Conservation (phyloP, 2,329 filamentous ascomycete genomes). For the Beauveria sp. region DNA sequence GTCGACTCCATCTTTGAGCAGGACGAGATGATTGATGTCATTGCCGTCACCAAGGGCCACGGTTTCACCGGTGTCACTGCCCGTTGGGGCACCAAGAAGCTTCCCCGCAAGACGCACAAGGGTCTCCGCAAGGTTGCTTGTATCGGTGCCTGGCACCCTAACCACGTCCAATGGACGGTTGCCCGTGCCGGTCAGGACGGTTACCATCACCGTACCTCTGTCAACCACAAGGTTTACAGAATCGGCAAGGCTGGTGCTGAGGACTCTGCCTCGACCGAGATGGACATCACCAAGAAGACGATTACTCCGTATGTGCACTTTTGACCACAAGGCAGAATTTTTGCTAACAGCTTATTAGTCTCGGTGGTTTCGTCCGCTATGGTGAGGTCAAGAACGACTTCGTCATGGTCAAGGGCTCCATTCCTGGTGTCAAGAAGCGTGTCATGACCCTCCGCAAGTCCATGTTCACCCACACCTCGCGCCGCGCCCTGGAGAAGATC, state of each 20-base stretch:
- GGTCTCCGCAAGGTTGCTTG: constrained; percentile 99
- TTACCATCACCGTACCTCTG: constrained; percentile 99
- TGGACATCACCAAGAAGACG: constrained; percentile 97
- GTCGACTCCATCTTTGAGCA: constrained; percentile 95
- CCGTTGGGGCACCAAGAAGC: constrained; percentile 99
- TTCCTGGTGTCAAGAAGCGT: constrained; percentile 98
- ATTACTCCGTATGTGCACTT: constrained; percentile 86
- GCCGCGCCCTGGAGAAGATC: constrained; percentile 96
- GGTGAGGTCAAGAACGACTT: constrained; percentile 99
- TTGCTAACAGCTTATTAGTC: constrained; percentile 44
- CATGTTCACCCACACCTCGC: constrained; percentile 94
- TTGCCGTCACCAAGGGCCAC: constrained; percentile 99
- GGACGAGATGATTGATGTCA: constrained; percentile 99
- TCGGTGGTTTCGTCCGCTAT: constrained; percentile 99
- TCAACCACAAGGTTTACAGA: constrained; percentile 99
- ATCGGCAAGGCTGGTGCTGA: constrained; percentile 89
- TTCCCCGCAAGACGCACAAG: constrained; percentile 99
- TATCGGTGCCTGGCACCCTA: constrained; percentile 99
- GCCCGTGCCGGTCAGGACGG: constrained; percentile 98
- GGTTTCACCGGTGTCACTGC: constrained; percentile 95
- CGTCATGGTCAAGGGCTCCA: constrained; percentile 93
- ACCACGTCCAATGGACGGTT: constrained; percentile 99
- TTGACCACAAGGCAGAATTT: background rate
- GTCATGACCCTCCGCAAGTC: constrained; percentile 86
- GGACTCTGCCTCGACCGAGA: constrained; percentile 87